A percentile compares a stretch with the other conserved stretches of the same genome.
Evolutionary conservation across 2,329 filamentous ascomycete genomes (phyloP).

Genomic region (Orbilia oligospora): DNA sequence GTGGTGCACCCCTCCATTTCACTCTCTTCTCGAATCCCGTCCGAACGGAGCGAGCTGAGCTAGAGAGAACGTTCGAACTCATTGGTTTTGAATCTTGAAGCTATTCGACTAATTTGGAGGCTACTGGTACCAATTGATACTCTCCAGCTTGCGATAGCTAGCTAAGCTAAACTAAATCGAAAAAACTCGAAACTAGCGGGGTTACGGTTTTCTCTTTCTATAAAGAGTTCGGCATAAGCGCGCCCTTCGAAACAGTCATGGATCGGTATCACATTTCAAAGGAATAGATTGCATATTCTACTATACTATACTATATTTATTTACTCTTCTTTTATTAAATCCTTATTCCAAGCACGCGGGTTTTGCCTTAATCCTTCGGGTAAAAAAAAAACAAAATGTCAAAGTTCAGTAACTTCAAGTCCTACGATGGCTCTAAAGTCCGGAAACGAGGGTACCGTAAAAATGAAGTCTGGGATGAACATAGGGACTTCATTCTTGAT

Average conservation of each 20-base stretch:
- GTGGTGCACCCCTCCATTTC: neutral
- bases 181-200: neutral
- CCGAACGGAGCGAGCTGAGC: neutral
- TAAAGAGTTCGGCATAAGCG: neutral
- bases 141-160: neutral
- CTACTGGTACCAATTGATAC: no score
- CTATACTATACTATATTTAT: neutral
- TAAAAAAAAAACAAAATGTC: slow-evolving; percentile 2
- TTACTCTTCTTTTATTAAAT: neutral
- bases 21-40: neutral
- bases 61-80: neutral
- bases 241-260: neutral
- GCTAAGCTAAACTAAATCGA: no score
- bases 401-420: slow-evolving; percentile 38
- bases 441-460: slow-evolving; percentile 47
- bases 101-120: no score
- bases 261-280: neutral
- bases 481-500: slow-evolving; percentile 46
- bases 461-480: slow-evolving; percentile 48
- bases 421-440: slow-evolving; percentile 40
- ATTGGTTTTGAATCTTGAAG: neutral
- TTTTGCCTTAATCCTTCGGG: neutral
- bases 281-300: no score
- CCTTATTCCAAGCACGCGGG: neutral
- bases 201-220: neutral